Percentiles rank a stretch among this genome's conserved stretches.
These are phyloP conservation scores for Leccinum uliginosum DNA, from an alignment of 768 basidiomycete species.

Conservation along the genomic window DNA sequence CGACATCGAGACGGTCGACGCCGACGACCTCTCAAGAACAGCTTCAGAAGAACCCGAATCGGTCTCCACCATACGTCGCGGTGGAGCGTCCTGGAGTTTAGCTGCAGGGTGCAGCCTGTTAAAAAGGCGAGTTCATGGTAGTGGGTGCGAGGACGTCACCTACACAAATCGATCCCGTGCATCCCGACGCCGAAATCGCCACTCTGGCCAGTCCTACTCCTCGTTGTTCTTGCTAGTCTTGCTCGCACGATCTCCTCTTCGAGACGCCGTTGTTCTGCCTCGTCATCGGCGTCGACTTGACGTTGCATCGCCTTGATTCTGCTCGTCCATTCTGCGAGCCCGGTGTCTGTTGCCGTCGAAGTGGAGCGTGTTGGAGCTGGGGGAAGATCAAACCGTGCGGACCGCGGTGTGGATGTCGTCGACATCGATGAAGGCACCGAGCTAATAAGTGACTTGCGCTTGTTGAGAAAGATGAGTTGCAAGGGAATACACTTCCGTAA, in stretches of 20 bases:
- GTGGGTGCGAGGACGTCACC: conserved; percentile 13
- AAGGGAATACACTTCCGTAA: neutral
- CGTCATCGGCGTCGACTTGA: conserved; percentile 78
- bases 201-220: conserved; percentile 33
- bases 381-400: conserved; percentile 37
- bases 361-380: conserved; percentile 21
- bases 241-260: conserved; percentile 51
- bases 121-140: neutral
- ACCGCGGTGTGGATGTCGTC: conserved; percentile 24
- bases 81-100: conserved; percentile 18
- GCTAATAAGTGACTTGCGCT: neutral
- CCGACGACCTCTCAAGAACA: conserved; percentile 3
- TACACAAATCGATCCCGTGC: conserved; percentile 31
- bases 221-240: conserved; percentile 40
- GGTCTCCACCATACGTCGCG: conserved; percentile 2
- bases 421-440: conserved; percentile 22
- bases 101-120: conserved; percentile 13
- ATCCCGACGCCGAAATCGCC: conserved; percentile 37
- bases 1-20: conserved; percentile 4
- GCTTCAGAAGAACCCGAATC: conserved; percentile 6
- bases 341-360: conserved; percentile 44
- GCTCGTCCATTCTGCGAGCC: conserved; percentile 77
- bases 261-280: conserved; percentile 67
- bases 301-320: conserved; percentile 77
- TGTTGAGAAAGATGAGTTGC: neutral